A percentile compares a stretch with the other conserved stretches of the same genome.
These are phyloP conservation scores for Neofusicoccum sp. DNA, from an alignment of 2,329 filamentous ascomycete species.

Conservation along the genomic window DNA sequence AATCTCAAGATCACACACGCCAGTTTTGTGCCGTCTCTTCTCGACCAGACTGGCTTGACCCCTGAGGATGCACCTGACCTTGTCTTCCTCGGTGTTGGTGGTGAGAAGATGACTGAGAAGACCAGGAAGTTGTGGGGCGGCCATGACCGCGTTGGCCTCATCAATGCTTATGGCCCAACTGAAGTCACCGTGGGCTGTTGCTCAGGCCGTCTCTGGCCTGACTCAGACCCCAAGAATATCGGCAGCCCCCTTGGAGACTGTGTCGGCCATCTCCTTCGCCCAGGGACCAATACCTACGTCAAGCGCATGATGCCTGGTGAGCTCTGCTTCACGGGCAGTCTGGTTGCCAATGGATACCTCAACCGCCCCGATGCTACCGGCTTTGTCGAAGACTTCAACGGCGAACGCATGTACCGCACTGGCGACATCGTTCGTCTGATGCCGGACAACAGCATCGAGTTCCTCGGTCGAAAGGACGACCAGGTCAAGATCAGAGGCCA, in stretches of 20 bases:
- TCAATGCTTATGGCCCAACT: slow-evolving; percentile 32
- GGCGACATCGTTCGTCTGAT: slow-evolving; percentile 23
- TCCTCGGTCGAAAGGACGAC: slow-evolving; percentile 23
- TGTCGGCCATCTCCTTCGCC: slow-evolving; percentile 26
- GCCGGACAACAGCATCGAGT: slow-evolving; percentile 22
- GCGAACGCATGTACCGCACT: slow-evolving; percentile 20
- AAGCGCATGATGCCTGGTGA: slow-evolving; percentile 46
- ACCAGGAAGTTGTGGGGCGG: slow-evolving; percentile 33
- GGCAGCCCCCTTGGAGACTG: slow-evolving; percentile 24
- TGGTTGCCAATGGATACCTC: slow-evolving; percentile 24
- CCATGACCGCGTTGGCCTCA: slow-evolving; percentile 13
- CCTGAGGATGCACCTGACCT: slow-evolving; percentile 27
- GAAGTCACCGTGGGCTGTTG: slow-evolving; percentile 33
- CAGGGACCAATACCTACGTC: slow-evolving; percentile 41
- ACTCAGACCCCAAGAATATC: slow-evolving; percentile 20
- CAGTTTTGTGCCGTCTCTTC: slow-evolving; percentile 25
- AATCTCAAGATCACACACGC: slow-evolving; percentile 32
- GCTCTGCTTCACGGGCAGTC: slow-evolving; percentile 22
- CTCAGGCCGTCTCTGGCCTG: slow-evolving; percentile 19
- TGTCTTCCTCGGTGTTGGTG: slow-evolving; percentile 33
- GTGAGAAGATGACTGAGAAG: slow-evolving; percentile 36
- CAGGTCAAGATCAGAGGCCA: slow-evolving; percentile 37
- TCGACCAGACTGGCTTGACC: slow-evolving; percentile 13
- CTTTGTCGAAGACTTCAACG: slow-evolving; percentile 19
- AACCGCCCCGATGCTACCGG: slow-evolving; percentile 30